Evolutionary conservation across 2,329 filamentous ascomycete species (phyloP).

Genomic region (Tetracladium maxilliforme): DNA sequence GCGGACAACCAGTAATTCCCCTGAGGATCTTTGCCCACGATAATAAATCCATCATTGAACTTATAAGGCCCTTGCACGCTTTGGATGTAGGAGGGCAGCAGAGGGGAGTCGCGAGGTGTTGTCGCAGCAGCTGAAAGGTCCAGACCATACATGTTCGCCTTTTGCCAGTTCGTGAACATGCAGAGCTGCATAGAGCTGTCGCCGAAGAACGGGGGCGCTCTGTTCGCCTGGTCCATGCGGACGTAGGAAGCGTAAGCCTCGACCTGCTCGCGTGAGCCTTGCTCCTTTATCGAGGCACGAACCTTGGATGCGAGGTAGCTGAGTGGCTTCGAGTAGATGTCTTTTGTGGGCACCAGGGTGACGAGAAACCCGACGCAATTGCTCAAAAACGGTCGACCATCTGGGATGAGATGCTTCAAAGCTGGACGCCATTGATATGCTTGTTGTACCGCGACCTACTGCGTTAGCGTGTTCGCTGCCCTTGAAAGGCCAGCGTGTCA

Average conservation of each 20-base stretch:
- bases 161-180: slow-evolving; percentile 22
- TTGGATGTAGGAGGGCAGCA: slow-evolving; percentile 7
- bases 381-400: too few relatives aligned
- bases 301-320: slow-evolving; percentile 12
- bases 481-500: too few relatives aligned
- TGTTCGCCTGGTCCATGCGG: slow-evolving; percentile 7
- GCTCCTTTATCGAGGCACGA: slow-evolving; percentile 17
- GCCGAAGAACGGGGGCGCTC: slow-evolving; percentile 16
- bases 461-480: too few relatives aligned
- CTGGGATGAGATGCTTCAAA: too few relatives aligned
- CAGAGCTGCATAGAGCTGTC: slow-evolving; percentile 16
- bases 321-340: slow-evolving; percentile 13
- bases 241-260: slow-evolving; percentile 17
- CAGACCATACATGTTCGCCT: slow-evolving; percentile 17
- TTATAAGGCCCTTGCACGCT: slow-evolving; percentile 4
- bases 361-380: too few relatives aligned
- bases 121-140: slow-evolving; percentile 18
- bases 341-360: slow-evolving; percentile 8
- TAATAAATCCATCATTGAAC: slow-evolving; percentile 9
- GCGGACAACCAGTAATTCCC: slow-evolving; percentile 19
- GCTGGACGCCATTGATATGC: too few relatives aligned
- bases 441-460: too few relatives aligned
- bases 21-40: slow-evolving; percentile 14
- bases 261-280: slow-evolving; percentile 18
- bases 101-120: too few relatives aligned